A percentile compares a stretch with the other conserved stretches of the same genome.
phyloP scores from a whole-genome alignment of 2,329 filamentous ascomycete species.

The Intubia oerlemansii region DNA sequence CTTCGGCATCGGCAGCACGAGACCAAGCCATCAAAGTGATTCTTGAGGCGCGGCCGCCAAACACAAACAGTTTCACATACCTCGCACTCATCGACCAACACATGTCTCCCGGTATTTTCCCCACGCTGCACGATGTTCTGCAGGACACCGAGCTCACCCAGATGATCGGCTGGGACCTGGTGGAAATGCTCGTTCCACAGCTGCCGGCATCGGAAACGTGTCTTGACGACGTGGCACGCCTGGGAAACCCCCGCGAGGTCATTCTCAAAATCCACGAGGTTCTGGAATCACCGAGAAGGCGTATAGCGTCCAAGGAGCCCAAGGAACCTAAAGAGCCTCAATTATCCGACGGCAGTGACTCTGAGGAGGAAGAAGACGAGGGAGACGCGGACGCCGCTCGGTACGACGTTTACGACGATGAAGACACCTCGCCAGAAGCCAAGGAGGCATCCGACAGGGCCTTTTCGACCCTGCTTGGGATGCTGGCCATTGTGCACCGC shows the following conservation, averaged over 20 bases:
- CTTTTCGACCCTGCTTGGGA: conserved; percentile 6
- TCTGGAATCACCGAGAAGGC: conserved; percentile 28
- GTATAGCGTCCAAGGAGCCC: conserved; percentile 31
- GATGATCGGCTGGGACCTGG: conserved; percentile 69
- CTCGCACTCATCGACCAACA: conserved; percentile 60
- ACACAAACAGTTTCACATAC: conserved; percentile 51
- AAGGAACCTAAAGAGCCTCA: no score
- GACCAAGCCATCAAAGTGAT: conserved; percentile 21
- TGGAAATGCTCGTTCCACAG: conserved; percentile 50
- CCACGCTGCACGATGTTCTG: conserved; percentile 37
- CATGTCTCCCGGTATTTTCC: conserved; percentile 42
- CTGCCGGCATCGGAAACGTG: conserved; percentile 48
- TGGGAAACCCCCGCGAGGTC: conserved; percentile 65
- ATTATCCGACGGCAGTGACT: conserved; percentile 15
- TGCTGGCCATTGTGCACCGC: conserved; percentile 46
- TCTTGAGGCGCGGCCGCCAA: conserved; percentile 25
- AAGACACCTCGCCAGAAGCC: conserved; percentile 9
- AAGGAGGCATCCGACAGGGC: conserved; percentile 7
- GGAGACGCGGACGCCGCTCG: conserved; percentile 11
- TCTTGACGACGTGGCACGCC: conserved; percentile 49
- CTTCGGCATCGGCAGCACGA: no score
- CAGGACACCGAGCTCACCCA: conserved; percentile 45
- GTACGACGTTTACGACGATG: conserved; percentile 9
- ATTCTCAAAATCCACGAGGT: conserved; percentile 62
- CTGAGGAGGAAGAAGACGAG: conserved; percentile 14